A percentile compares a stretch with the other conserved stretches of the same genome.
These are phyloP conservation scores for Aspergillus conjunctus DNA, from an alignment of 495 filamentous ascomycete genomes.

Conservation along the genomic window DNA sequence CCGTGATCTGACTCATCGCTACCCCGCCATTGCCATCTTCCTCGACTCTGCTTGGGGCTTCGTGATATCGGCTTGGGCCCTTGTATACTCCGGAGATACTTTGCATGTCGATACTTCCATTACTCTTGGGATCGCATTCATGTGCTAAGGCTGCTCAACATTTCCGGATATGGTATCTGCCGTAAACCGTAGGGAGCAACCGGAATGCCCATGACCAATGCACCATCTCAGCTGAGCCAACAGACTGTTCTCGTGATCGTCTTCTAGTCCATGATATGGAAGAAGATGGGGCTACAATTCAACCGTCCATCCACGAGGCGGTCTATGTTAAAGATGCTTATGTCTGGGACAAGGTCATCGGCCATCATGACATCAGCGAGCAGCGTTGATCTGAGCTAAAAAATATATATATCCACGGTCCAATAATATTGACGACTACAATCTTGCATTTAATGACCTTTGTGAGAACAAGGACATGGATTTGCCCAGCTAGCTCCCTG, in stretches of 20 bases:
- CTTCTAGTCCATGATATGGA: neutral
- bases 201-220: neutral
- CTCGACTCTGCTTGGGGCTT: neutral
- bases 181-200: no score
- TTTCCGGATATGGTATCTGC: no score
- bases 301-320: neutral
- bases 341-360: slow-evolving; percentile 2
- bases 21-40: slow-evolving; percentile 26
- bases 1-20: slow-evolving; percentile 23
- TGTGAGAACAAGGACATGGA: neutral
- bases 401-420: neutral
- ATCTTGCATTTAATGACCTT: neutral
- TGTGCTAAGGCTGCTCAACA: no score
- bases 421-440: neutral
- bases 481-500: neutral
- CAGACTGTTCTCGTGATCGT: slow-evolving; percentile 12
- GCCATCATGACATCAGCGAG: neutral
- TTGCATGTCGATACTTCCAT: no score
- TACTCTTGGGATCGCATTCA: no score
- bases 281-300: neutral
- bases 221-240: neutral
- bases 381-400: neutral
- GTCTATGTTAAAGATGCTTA: neutral
- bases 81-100: no score
- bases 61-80: no score